Percentiles rank a stretch among this genome's conserved stretches.
Evolutionary conservation across 306 rosid species (phyloP).

Genomic region (Cucumis hystrix): DNA sequence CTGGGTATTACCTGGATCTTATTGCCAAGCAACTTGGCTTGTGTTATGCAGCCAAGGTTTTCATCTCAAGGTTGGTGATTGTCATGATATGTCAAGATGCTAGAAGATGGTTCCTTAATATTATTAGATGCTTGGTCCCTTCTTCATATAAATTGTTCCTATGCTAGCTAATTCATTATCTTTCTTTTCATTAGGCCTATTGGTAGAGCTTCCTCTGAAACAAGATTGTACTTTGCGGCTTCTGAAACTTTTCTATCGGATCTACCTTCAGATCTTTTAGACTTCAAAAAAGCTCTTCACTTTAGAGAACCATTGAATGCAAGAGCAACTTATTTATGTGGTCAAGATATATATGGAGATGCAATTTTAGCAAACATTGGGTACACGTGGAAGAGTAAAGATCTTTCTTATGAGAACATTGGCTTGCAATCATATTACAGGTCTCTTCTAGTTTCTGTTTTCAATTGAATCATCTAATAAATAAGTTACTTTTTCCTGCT

Average conservation of each 20-base stretch:
- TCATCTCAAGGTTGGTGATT: constrained; percentile 62
- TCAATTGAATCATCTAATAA: not conserved
- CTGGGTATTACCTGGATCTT: constrained; percentile 66
- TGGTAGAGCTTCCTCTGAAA: constrained; percentile 88
- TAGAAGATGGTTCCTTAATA: not conserved
- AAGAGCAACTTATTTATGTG: constrained; percentile 72
- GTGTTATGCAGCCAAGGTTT: constrained; percentile 39
- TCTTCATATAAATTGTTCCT: not conserved
- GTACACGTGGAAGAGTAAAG: constrained; percentile 60
- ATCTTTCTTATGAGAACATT: constrained; percentile 62
- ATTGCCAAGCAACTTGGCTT: constrained; percentile 73
- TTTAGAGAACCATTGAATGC: constrained; percentile 37
- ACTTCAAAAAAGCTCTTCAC: constrained; percentile 27
- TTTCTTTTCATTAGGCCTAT: constrained; percentile 45
- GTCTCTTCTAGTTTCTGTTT: constrained; percentile 26
- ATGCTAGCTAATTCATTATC: not conserved
- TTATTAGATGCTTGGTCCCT: constrained; percentile 4
- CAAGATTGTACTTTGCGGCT: constrained; percentile 58
- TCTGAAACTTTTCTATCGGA: constrained; percentile 32
- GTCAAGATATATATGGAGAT: constrained; percentile 72
- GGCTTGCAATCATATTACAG: constrained; percentile 60
- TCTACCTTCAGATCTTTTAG: constrained; percentile 24
- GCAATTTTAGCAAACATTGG: constrained; percentile 80
- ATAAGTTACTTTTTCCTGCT: not conserved
- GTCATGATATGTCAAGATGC: not conserved